Evolutionary conservation across 768 basidiomycete species (phyloP).

Genomic region (Collybiopsis luxurians): DNA sequence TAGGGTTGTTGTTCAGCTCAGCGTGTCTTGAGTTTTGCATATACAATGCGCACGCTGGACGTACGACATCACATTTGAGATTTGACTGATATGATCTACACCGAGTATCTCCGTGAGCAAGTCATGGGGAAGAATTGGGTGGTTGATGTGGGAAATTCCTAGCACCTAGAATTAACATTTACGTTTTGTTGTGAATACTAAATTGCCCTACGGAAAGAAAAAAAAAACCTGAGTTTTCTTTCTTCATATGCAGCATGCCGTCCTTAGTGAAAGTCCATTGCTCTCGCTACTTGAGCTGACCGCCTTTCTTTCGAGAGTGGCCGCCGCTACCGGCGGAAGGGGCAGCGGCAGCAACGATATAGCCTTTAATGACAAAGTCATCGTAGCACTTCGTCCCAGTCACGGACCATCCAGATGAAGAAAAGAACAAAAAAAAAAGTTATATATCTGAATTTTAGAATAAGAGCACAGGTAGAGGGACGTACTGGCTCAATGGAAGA

Average conservation of each 20-base stretch:
- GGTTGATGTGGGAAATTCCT: constrained; percentile 34
- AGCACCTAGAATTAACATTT: background rate
- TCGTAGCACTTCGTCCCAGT: background rate
- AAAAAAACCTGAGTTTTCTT: constrained; percentile 38
- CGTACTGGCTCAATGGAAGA: too few relatives aligned
- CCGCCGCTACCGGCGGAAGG: background rate
- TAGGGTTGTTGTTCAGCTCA: background rate
- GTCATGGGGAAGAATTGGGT: constrained; percentile 37
- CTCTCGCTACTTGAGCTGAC: constrained; percentile 54
- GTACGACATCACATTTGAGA: constrained; percentile 19
- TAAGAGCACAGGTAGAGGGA: too few relatives aligned
- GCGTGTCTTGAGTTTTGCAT: constrained; percentile 33
- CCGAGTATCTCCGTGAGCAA: constrained; percentile 43
- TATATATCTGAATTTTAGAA: too few relatives aligned
- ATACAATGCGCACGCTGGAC: constrained; percentile 31
- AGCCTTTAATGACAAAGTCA: too few relatives aligned
- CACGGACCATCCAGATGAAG: background rate
- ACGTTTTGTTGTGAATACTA: too few relatives aligned
- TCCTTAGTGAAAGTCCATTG: constrained; percentile 62
- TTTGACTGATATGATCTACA: constrained; percentile 36
- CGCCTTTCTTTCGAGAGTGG: background rate
- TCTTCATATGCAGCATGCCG: constrained; percentile 53
- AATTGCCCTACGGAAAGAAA: too few relatives aligned
- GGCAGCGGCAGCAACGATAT: background rate
- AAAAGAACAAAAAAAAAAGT: too few relatives aligned